Evolutionary conservation across 805 yeast species (phyloP), one percentile per base, ranked within the genome.

Genomic region (Myxozyma monticola): DNA sequence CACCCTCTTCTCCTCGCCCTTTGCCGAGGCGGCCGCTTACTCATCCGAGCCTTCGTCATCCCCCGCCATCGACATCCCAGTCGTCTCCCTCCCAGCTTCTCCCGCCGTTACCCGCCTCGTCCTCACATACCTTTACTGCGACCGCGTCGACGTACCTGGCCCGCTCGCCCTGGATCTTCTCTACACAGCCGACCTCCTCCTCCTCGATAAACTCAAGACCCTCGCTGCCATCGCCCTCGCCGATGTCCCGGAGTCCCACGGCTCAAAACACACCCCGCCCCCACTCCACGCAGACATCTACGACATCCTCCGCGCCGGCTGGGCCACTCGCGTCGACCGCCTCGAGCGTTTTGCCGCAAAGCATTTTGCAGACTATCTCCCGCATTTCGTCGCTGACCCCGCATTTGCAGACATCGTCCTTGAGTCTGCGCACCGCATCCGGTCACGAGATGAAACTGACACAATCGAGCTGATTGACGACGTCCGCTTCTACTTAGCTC

Each of bases 401-500:
- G 74, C 73, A 37, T 71, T 79, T 44, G 61, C 65, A 42, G 68
- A 63, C 0, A 62, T 76, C 15, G 64, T 75, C 4, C 8, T 57
- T n/a, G 77, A 75, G 49, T 73, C 79, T 62, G 84, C 91, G 0
- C 56, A 61, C 14, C 69, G 87, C 59, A 84, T 86, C 42, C 61
- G 74, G 18, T 67, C 64, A 14, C 74, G 93, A 62, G 81, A 86
- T 58, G 87, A 81, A 52, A 83, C 85, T 0, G 95, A 86, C 68
- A 83, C 91, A 0, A 83, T 86, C 62, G 95, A 86, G 60, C 69
- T 86, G 58, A 72, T 86, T 24, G 95, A 85, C 66, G 95, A 85
- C 68, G 81, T 86, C 9, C 71, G 89, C 56, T 86, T 76, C 65
- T 83, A 81, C 56, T 65, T 86, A 39, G 61, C 70, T 10, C 71